Conservation (phyloP, 2,329 filamentous ascomycete species). For the Didymella glomerata region DNA sequence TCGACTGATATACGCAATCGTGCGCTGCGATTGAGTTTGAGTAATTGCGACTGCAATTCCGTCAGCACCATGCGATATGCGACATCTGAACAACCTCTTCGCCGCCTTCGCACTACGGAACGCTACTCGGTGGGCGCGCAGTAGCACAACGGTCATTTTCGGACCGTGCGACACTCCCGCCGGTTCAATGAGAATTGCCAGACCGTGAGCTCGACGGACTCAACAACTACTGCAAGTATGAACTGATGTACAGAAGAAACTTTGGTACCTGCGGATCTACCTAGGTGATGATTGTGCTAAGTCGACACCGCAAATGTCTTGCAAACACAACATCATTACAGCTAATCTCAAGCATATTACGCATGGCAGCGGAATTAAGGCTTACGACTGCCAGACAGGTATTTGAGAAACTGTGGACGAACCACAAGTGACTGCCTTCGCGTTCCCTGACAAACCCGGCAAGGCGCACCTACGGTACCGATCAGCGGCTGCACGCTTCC, state of each 20-base stretch:
- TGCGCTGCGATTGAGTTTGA: neutral
- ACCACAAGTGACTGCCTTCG: conserved; percentile 2
- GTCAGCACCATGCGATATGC: conserved; percentile 6
- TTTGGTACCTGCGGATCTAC: conserved; percentile 12
- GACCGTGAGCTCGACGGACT: neutral
- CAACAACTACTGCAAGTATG: conserved; percentile 9
- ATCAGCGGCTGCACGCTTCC: conserved; percentile 9
- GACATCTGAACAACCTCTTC: conserved; percentile 6
- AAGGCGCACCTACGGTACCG: conserved; percentile 14
- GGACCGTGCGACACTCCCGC: conserved; percentile 21
- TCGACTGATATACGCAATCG: neutral
- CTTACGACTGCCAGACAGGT: neutral
- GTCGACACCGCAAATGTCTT: neutral
- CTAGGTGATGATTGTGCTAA: conserved; percentile 1
- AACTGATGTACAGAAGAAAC: conserved; percentile 7
- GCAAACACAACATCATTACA: neutral
- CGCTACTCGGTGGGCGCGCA: conserved; percentile 27
- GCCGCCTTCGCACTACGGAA: conserved; percentile 19
- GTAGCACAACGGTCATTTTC: conserved; percentile 28
- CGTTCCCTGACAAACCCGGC: conserved; percentile 13
- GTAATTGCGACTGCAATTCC: neutral
- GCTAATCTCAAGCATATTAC: neutral
- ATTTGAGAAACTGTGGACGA: conserved; percentile 3
- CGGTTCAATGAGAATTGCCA: neutral
- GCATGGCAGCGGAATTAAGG: neutral